Base-by-base conservation (phyloP, 331 rosid species). In the Rhamnella rubrinervis region DNA sequence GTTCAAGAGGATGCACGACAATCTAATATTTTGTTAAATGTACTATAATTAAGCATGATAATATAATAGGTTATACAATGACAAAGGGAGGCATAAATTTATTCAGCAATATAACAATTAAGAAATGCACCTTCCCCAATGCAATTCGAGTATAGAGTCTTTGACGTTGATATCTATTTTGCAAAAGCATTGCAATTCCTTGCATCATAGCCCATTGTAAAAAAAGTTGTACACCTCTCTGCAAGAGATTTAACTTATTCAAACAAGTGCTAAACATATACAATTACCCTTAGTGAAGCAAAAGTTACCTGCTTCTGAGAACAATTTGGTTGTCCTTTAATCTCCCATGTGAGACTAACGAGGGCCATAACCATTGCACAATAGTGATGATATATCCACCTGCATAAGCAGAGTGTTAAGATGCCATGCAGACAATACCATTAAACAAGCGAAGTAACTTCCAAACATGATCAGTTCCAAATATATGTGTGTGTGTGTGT, bases 131-230 rank as follows among this genome's bases (percentile, higher is more conserved):
- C 99, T 95, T 95, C 82, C 99, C 99, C 68, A 95, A 75, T 6
- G 99, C 99, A 86, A 95, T 95, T 66, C 99, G 93, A 63, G 99
- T 95, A 73, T 95, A 95, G 64, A 95, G 96, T 76, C 99, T 87
- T 81, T 95, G 97, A 6, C 99, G 96, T 70, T 95, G 99, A 82
- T 95, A 95, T 89, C 99, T 87, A 78, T 95, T 95, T 75, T 95
- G 99, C 71, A 95, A 71, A 63, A 95, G 97, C 99, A 95, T 95
- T 63, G 99, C 96, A 59, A 95, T 85, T 72, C 99, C 99, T 85
- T 95, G 99, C 97, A 95, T 84, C 97, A 95, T 86, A 70, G 99
- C 99, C 99, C 99, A 95, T 67, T 89, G 96, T 55, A 95, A 84
- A 79, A 95, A 95, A 72, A 91, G 99, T 79, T 91, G 93, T 20